Evolutionary conservation across 768 basidiomycete genomes (phyloP).

Genomic region (Phanerodontia chrysosporium): DNA sequence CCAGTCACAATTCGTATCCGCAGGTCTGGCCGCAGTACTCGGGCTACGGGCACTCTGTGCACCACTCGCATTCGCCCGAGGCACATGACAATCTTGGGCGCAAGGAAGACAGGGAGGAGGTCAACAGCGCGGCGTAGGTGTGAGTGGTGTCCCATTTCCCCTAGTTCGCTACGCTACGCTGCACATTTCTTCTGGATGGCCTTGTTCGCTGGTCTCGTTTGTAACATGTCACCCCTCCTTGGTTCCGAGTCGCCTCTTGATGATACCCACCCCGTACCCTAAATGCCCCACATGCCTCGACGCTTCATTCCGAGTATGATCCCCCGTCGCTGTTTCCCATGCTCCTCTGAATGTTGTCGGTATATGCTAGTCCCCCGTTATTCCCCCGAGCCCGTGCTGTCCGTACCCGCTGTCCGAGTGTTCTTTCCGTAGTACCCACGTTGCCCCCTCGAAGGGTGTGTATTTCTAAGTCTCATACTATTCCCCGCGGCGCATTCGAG

Average conservation of each 20-base stretch:
- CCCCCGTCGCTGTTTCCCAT: neutral
- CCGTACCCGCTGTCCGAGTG: neutral
- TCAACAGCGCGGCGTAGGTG: neutral
- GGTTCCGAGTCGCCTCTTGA: neutral
- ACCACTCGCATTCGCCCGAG: neutral
- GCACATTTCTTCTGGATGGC: neutral
- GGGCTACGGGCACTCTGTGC: neutral
- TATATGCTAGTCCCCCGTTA: neutral
- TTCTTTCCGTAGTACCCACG: neutral
- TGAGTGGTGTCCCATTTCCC: neutral
- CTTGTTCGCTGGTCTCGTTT: neutral
- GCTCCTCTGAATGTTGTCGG: neutral
- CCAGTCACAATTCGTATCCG: neutral
- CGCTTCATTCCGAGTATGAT: neutral
- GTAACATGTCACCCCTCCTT: neutral
- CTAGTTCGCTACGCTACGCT: neutral
- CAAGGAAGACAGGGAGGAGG: slow-evolving; percentile 4
- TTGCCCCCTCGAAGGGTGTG: neutral
- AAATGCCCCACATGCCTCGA: neutral
- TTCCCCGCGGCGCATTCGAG: neutral
- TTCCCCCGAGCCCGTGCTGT: neutral
- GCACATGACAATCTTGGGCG: neutral
- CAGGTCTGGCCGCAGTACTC: slow-evolving; percentile 3
- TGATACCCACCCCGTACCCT: neutral
- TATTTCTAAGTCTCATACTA: neutral